Conservation (phyloP, 1,284 basidiomycete species). For the Sporisorium iseilematis-ciliati region DNA sequence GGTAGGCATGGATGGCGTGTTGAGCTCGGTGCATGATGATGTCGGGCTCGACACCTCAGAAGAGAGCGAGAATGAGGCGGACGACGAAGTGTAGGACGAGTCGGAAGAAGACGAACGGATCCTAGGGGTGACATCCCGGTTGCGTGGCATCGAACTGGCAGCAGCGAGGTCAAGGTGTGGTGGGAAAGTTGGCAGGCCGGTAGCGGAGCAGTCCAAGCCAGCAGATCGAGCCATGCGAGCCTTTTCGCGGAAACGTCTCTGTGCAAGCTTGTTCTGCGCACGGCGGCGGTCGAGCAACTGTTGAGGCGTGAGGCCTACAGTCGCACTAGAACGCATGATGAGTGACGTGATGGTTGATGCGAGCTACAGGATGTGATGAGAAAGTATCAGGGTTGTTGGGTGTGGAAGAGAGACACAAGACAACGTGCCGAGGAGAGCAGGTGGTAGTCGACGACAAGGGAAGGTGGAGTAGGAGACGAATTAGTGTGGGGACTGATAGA, state of each 20-base stretch:
- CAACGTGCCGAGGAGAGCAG: constrained; percentile 1
- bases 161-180: constrained; percentile 23
- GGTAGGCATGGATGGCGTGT: constrained; percentile 22
- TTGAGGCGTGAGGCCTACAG: constrained; percentile 43
- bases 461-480: too few species aligned
- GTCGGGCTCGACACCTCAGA: constrained; percentile 34
- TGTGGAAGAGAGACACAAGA: not conserved
- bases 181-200: constrained; percentile 11
- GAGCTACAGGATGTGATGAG: not conserved
- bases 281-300: constrained; percentile 50
- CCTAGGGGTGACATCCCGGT: not conserved
- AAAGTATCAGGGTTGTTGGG: not conserved
- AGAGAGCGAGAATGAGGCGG: constrained; percentile 15
- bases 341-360: not conserved
- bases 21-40: constrained; percentile 31
- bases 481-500: too few species aligned
- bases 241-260: constrained; percentile 48
- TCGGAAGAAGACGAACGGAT: constrained; percentile 29
- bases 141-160: not conserved
- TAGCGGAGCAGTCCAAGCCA: constrained; percentile 14
- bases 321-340: constrained; percentile 43
- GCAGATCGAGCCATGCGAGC: constrained; percentile 28
- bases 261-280: constrained; percentile 55
- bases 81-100: constrained; percentile 17
- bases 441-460: too few species aligned